phyloP scores from a whole-genome alignment of 2,329 filamentous ascomycete species.

The Helminthosporium solani region DNA sequence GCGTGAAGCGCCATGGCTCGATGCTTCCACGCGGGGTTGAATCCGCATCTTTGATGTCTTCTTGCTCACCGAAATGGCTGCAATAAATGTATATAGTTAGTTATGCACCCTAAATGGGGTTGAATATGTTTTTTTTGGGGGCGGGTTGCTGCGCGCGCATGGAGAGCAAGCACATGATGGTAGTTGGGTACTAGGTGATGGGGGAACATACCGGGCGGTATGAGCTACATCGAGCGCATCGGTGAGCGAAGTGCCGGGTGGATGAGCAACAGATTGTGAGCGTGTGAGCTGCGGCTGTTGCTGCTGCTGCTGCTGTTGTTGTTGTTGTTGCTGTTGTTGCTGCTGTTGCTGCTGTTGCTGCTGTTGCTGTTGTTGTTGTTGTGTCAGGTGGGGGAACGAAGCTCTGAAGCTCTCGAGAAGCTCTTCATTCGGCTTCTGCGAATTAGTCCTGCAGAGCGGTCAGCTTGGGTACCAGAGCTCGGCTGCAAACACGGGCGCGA shows the following conservation, averaged over 20 bases:
- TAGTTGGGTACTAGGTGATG: conserved; percentile 8
- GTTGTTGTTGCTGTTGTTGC: conserved; percentile 15
- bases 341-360: too few relatives aligned
- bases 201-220: conserved; percentile 45
- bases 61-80: conserved; percentile 49
- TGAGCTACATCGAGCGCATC: conserved; percentile 51
- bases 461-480: conserved; percentile 18
- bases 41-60: conserved; percentile 71
- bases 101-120: neutral
- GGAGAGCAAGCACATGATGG: too few relatives aligned
- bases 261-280: conserved; percentile 45
- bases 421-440: conserved; percentile 83
- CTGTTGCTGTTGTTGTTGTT: conserved; percentile 4
- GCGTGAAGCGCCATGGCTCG: conserved; percentile 85
- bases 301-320: too few relatives aligned
- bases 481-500: conserved; percentile 21
- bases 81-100: conserved; percentile 1
- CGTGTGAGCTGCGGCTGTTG: conserved; percentile 15
- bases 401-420: conserved; percentile 82
- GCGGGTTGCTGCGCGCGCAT: conserved; percentile 1
- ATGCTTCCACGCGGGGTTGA: conserved; percentile 77
- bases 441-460: conserved; percentile 61
- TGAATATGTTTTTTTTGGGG: neutral
- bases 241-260: conserved; percentile 49
- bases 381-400: conserved; percentile 70